Conservation (phyloP, 2,329 filamentous ascomycete genomes). For the Emericellopsis atlantica region DNA sequence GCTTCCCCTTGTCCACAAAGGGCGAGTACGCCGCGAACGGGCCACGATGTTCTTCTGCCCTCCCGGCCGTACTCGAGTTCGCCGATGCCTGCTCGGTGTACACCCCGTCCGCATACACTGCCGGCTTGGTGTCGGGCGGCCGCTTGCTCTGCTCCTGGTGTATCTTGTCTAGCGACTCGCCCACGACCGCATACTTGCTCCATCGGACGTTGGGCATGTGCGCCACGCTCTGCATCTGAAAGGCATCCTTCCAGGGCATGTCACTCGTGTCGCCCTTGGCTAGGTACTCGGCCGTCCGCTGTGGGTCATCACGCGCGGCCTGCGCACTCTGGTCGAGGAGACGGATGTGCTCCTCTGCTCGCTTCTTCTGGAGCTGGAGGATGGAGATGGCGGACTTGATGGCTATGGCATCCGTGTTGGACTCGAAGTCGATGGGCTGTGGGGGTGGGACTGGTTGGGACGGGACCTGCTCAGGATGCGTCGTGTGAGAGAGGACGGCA, state of each 20-base stretch:
- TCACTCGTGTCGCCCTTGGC: slow-evolving; percentile 11
- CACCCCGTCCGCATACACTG: slow-evolving; percentile 27
- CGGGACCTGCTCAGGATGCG: slow-evolving; percentile 24
- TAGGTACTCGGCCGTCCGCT: slow-evolving; percentile 59
- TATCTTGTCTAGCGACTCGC: slow-evolving; percentile 63
- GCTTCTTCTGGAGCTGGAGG: slow-evolving; percentile 73
- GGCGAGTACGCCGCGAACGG: slow-evolving; percentile 46
- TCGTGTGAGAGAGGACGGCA: slow-evolving; percentile 29
- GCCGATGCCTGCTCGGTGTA: slow-evolving; percentile 19
- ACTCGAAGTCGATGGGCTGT: slow-evolving; percentile 42
- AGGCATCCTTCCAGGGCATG: slow-evolving; percentile 4
- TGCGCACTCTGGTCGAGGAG: slow-evolving; percentile 57
- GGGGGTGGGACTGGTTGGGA: slow-evolving; percentile 33
- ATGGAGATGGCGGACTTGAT: slow-evolving; percentile 76
- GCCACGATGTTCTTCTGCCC: slow-evolving; percentile 32
- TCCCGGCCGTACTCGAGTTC: slow-evolving; percentile 21
- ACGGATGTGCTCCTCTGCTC: slow-evolving; percentile 63
- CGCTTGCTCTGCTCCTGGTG: slow-evolving; percentile 65
- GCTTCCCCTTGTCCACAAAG: slow-evolving; percentile 32
- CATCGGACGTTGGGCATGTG: slow-evolving; percentile 87
- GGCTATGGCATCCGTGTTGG: slow-evolving; percentile 78
- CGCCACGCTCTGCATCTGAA: slow-evolving; percentile 62
- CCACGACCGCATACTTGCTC: slow-evolving; percentile 86
- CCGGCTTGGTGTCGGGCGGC: slow-evolving; percentile 45
- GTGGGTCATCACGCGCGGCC: slow-evolving; percentile 57